Evolutionary conservation across 1,284 basidiomycete species (phyloP), one percentile per base, ranked within the genome.

Genomic region (Ustilago sp.): DNA sequence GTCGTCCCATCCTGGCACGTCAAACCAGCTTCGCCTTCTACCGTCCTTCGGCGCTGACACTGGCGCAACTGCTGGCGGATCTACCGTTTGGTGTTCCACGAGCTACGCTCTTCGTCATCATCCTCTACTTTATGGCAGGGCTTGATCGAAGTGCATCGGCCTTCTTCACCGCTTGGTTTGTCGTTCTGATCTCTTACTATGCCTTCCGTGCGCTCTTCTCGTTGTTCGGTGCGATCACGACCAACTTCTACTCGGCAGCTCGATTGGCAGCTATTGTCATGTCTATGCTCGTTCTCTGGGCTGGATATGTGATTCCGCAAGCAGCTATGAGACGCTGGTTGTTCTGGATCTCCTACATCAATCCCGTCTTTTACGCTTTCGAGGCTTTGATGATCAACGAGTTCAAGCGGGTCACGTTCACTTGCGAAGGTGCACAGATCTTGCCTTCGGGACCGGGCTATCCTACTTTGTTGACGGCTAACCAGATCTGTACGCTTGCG

Each of bases 281-380:
- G 59, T 59, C 77, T 23, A 50, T 59, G 31, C 59, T 81, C n/a
- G 79, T 81, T 4, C 67, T 81, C 12, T 82, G 70, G 66, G 75
- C 80, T 5, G 80, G 81, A 11, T 83, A 80, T 53, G 82, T 80
- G 15, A 75, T 82, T 31, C 82, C 80, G 1, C 78, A 74, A 39
- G 65, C 63, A 4, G 88, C 89, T 66, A 94, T 95, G 93, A 92
- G 93, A 85, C 88, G 92, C 59, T 95, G 93, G 93, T 85, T 95
- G 17, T 93, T 93, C 88, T 94, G 93, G 93, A 74, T 81, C 62
- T 66, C 65, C 28, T 80, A 80, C 59, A 38, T 78, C 61, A 80
- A 79, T 57, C 85, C 85, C 7, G 84, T 93, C 48, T 87, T 90
- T 15, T 95, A 94, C 87, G 92, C 91, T 0, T 95, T 93, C 89